phyloP scores from a whole-genome alignment of 2,329 filamentous ascomycete species.

The Fusarium aywerte region DNA sequence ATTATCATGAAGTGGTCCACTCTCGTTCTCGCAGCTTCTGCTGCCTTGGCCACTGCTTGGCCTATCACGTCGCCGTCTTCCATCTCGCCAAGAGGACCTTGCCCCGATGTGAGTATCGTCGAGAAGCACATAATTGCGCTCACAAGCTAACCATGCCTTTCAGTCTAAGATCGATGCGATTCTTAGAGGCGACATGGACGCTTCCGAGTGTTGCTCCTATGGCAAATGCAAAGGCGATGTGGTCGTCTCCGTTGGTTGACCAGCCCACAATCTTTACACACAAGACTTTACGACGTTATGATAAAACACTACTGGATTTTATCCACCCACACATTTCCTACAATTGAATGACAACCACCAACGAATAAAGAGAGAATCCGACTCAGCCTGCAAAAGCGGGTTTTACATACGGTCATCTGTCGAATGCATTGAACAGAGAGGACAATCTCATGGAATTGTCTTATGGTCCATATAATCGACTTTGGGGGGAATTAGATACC shows the following conservation, averaged over 20 bases:
- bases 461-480: not conserved
- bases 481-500: not conserved
- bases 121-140: not conserved
- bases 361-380: not conserved
- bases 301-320: conserved; percentile 12
- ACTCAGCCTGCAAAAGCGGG: not conserved
- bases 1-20: conserved; percentile 41
- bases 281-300: conserved; percentile 38
- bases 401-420: not conserved
- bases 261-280: conserved; percentile 9
- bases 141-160: conserved; percentile 8
- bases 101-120: conserved; percentile 47
- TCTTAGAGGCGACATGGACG: conserved; percentile 58
- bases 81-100: conserved; percentile 51
- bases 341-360: not conserved
- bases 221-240: conserved; percentile 63
- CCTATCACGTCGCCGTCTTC: conserved; percentile 42
- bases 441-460: not conserved
- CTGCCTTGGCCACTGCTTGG: conserved; percentile 18
- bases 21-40: conserved; percentile 31
- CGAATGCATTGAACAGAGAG: not conserved
- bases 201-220: conserved; percentile 66
- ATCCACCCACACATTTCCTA: conserved; percentile 5
- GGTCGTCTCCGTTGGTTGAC: conserved; percentile 57
- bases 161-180: conserved; percentile 56